phyloP scores from a whole-genome alignment of 345 rosid species.

The Pistacia integerrima region DNA sequence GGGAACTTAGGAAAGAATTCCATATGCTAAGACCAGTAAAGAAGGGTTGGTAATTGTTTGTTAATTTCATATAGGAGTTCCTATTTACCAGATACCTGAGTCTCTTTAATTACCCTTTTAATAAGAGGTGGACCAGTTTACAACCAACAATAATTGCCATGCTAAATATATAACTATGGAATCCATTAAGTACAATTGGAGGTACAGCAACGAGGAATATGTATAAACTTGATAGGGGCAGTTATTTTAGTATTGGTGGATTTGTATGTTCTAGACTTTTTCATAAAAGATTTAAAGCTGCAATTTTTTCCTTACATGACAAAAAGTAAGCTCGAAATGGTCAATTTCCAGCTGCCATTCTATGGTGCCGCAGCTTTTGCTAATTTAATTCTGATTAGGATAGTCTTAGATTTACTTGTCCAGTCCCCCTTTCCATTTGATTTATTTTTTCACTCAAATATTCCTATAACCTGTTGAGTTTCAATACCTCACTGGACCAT shows the following conservation, averaged over 20 bases:
- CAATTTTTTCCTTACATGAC: background rate
- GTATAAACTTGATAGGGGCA: background rate
- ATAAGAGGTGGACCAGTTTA: background rate
- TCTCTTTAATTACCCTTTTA: background rate
- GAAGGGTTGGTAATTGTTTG: background rate
- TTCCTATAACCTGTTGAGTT: background rate
- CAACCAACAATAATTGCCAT: background rate
- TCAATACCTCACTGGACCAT: background rate
- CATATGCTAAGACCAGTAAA: background rate
- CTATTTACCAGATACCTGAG: background rate
- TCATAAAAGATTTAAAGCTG: background rate
- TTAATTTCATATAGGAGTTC: background rate
- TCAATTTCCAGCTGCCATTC: background rate
- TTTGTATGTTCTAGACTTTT: background rate
- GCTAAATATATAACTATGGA: background rate
- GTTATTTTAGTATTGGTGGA: background rate
- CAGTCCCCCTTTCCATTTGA: background rate
- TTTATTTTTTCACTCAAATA: background rate
- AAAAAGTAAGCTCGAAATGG: background rate
- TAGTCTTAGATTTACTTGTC: background rate
- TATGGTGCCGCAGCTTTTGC: background rate
- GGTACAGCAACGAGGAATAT: background rate
- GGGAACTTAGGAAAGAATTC: slow-evolving; percentile 7
- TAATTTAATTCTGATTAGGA: background rate
- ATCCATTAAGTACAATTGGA: background rate